Conservation (phyloP, 2,329 filamentous ascomycete genomes). For the Fusarium hainanense region DNA sequence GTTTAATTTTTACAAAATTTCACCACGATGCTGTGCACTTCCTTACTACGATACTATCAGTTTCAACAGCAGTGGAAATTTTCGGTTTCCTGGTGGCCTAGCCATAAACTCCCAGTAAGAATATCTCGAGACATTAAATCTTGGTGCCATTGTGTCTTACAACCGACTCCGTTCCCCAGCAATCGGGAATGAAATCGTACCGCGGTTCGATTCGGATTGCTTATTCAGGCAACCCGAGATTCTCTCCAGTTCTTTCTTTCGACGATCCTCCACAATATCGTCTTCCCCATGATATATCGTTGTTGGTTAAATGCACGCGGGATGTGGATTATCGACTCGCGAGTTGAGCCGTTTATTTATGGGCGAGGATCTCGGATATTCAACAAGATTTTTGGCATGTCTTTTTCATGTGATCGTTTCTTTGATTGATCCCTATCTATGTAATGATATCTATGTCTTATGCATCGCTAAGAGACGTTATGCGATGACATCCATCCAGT, state of each 20-base stretch:
- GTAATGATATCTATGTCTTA: slow-evolving; percentile 24
- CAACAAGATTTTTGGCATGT: neutral
- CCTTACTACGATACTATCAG: neutral
- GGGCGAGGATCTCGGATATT: neutral
- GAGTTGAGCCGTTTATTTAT: neutral
- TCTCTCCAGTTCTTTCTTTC: neutral
- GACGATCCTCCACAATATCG: slow-evolving; percentile 30
- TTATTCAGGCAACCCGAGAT: slow-evolving; percentile 31
- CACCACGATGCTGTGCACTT: neutral
- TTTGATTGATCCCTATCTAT: slow-evolving; percentile 30
- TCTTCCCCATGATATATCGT: neutral
- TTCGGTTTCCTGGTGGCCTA: neutral
- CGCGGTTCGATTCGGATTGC: slow-evolving; percentile 27
- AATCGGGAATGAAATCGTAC: neutral
- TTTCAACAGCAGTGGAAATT: too few relatives aligned
- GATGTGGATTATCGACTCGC: neutral
- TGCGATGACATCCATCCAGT: slow-evolving; percentile 3
- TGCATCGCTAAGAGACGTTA: slow-evolving; percentile 28
- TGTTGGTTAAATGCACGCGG: neutral
- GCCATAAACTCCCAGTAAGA: neutral
- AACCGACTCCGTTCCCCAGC: slow-evolving; percentile 7
- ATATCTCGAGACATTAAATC: neutral
- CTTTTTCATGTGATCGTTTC: slow-evolving; percentile 22
- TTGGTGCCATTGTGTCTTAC: neutral
- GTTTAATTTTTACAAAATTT: neutral